These are phyloP conservation scores for Spatholobus suberectus DNA, from an alignment of 306 rosid species.

Conservation along the genomic window DNA sequence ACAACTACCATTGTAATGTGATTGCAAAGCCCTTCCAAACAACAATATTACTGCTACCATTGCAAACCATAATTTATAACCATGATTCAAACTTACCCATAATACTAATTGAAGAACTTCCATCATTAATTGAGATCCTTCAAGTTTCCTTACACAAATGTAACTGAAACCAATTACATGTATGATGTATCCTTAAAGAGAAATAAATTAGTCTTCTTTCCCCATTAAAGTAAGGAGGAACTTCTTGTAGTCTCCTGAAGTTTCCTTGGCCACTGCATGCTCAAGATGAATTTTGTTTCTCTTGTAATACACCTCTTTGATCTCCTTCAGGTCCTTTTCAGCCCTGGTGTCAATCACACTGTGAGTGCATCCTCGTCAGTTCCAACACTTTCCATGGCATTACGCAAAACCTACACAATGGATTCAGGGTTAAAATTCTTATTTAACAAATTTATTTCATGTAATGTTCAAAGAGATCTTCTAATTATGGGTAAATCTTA, in stretches of 20 bases:
- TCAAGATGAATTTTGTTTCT: constrained; percentile 76
- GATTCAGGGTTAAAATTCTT: not conserved
- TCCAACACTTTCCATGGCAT: constrained; percentile 61
- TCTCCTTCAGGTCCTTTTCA: constrained; percentile 75
- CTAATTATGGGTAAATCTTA: not conserved
- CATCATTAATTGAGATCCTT: too few species aligned
- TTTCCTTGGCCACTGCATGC: constrained; percentile 66
- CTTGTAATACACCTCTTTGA: constrained; percentile 76
- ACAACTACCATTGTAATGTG: not conserved
- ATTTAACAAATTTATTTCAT: not conserved
- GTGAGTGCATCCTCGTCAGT: constrained; percentile 75
- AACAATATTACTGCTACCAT: not conserved
- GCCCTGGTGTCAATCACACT: constrained; percentile 80
- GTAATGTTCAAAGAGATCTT: not conserved
- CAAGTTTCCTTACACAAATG: too few species aligned
- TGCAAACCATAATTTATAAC: not conserved
- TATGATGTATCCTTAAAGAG: too few species aligned
- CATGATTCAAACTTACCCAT: too few species aligned
- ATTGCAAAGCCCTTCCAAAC: not conserved
- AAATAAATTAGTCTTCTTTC: constrained; percentile 43
- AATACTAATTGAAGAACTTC: too few species aligned
- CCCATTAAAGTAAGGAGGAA: constrained; percentile 80
- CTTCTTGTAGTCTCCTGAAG: constrained; percentile 74
- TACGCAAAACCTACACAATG: constrained; percentile 56
- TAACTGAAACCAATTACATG: not conserved